Evolutionary conservation across 352 stramenopile species (phyloP).

Genomic region (Phytophthora palmivora): DNA sequence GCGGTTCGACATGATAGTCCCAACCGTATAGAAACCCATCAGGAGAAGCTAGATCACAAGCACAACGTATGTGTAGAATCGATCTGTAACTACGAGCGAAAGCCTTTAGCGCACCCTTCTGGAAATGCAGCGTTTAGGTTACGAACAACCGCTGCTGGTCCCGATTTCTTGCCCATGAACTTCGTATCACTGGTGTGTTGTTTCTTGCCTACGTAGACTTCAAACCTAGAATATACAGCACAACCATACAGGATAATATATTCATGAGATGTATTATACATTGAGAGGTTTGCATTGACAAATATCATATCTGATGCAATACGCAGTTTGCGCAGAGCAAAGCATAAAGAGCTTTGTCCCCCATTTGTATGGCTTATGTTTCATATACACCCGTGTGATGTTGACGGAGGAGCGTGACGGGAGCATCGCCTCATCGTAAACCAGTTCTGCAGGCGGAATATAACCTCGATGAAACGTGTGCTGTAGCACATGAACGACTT

Average conservation of each 20-base stretch:
- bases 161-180: no score
- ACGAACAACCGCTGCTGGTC: conserved; percentile 4
- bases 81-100: conserved; percentile 10
- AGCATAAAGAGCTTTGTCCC: neutral
- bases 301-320: conserved; percentile 2
- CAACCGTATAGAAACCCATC: conserved; percentile 17
- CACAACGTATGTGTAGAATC: no score
- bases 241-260: no score
- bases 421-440: conserved; percentile 8
- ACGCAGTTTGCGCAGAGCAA: neutral
- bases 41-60: conserved; percentile 9
- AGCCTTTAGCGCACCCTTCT: neutral
- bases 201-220: no score
- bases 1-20: conserved; percentile 10
- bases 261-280: no score
- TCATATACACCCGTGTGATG: no score
- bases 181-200: no score
- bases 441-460: neutral
- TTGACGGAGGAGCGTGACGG: neutral
- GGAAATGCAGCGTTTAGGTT: conserved; percentile 13
- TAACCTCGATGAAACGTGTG: neutral
- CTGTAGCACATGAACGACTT: conserved; percentile 3
- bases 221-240: no score
- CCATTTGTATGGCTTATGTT: neutral
- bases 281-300: no score